A percentile compares a stretch with the other conserved stretches of the same genome.
These are phyloP conservation scores for Suhomyces bribrorum DNA, from an alignment of 1,139 yeast genomes.

Conservation along the genomic window DNA sequence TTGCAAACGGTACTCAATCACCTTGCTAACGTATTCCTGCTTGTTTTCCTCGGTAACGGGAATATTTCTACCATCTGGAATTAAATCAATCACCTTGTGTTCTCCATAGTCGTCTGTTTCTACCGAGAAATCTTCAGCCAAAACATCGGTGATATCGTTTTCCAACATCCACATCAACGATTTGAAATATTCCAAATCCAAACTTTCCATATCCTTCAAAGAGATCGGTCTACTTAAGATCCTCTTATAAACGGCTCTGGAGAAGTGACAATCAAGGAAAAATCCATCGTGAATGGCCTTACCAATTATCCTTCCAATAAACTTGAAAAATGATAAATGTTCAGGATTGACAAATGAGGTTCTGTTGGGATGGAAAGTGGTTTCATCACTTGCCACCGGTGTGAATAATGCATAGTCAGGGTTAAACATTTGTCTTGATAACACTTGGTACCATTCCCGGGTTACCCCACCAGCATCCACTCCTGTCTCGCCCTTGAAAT, in stretches of 20 bases:
- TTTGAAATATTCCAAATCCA: constrained; percentile 90
- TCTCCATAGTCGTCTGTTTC: constrained; percentile 96
- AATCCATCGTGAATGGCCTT: constrained; percentile 90
- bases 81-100: constrained; percentile 73
- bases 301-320: constrained; percentile 92
- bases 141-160: constrained; percentile 93
- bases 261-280: constrained; percentile 90
- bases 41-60: constrained; percentile 91
- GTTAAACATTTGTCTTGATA: constrained; percentile 93
- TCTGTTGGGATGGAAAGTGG: constrained; percentile 94
- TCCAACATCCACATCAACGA: constrained; percentile 95
- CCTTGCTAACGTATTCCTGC: constrained; percentile 79
- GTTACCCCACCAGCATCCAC: constrained; percentile 99
- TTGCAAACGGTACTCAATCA: constrained; percentile 84
- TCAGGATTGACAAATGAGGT: constrained; percentile 93
- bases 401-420: constrained; percentile 93
- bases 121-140: constrained; percentile 93
- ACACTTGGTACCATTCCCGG: constrained; percentile 95
- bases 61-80: constrained; percentile 79
- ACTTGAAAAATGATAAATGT: constrained; percentile 88
- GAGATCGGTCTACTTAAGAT: constrained; percentile 81
- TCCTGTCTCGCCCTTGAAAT: constrained; percentile 91
- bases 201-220: constrained; percentile 90
- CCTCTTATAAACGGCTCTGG: constrained; percentile 90
- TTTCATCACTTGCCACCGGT: constrained; percentile 89